phyloP scores from a whole-genome alignment of 345 rosid species.

The Moringa oleifera region DNA sequence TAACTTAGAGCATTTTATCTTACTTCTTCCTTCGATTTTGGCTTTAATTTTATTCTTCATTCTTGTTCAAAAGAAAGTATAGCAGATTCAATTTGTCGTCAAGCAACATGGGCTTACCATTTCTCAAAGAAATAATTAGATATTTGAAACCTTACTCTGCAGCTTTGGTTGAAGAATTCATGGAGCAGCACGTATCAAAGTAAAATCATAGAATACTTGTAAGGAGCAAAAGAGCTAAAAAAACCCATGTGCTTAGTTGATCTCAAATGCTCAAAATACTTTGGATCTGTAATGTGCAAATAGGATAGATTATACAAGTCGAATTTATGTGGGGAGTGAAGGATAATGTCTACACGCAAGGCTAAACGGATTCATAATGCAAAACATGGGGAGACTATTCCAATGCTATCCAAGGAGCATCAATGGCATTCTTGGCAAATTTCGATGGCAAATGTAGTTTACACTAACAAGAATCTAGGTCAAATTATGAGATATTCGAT shows the following conservation, averaged over 20 bases:
- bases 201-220: constrained; percentile 4
- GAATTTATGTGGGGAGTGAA: constrained; percentile 77
- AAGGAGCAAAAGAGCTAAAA: neutral
- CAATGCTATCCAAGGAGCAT: constrained; percentile 95
- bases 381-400: constrained; percentile 79
- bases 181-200: constrained; percentile 80
- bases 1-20: constrained; percentile 51
- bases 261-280: neutral
- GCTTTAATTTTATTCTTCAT: constrained; percentile 52
- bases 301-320: constrained; percentile 90
- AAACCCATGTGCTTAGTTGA: neutral
- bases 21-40: constrained; percentile 62
- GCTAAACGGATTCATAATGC: constrained; percentile 70
- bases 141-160: constrained; percentile 82
- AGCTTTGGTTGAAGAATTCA: constrained; percentile 71
- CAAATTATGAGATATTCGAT: no score
- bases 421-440: constrained; percentile 95
- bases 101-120: constrained; percentile 89
- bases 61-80: constrained; percentile 46
- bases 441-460: no score
- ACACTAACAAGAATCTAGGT: no score
- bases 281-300: constrained; percentile 26
- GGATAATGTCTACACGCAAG: constrained; percentile 91
- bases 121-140: constrained; percentile 81
- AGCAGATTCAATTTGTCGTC: constrained; percentile 75